phyloP scores from a whole-genome alignment of 768 basidiomycete genomes.

The Collybia mongolica region DNA sequence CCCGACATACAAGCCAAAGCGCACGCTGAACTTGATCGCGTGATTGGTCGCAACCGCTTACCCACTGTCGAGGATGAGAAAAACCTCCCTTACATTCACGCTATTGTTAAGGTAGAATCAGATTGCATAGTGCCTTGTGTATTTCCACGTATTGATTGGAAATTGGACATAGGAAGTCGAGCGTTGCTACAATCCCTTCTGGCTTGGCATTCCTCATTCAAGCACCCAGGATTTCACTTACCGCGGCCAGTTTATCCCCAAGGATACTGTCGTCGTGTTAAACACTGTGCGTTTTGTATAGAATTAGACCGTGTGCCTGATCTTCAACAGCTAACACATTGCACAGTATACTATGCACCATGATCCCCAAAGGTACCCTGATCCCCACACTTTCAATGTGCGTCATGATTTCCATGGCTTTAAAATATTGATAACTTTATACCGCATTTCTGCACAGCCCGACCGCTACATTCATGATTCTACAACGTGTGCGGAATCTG shows the following conservation, averaged over 20 bases:
- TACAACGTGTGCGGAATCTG: constrained; percentile 38
- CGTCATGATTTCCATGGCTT: background rate
- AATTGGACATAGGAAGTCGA: constrained; percentile 26
- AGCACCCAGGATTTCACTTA: constrained; percentile 39
- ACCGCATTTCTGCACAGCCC: constrained; percentile 23
- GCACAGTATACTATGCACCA: constrained; percentile 34
- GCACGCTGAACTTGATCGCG: constrained; percentile 27
- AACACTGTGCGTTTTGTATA: constrained; percentile 26
- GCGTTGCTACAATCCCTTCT: constrained; percentile 35
- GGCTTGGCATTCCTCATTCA: constrained; percentile 40
- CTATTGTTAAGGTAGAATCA: constrained; percentile 25
- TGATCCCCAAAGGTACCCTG: constrained; percentile 33
- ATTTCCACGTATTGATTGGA: background rate
- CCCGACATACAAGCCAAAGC: constrained; percentile 25
- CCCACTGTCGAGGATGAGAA: constrained; percentile 30
- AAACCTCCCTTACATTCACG: constrained; percentile 33
- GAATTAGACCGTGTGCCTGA: constrained; percentile 6
- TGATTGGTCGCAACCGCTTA: constrained; percentile 25
- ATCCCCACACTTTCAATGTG: constrained; percentile 34
- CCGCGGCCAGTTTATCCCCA: constrained; percentile 37
- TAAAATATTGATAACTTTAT: background rate
- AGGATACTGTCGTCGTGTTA: constrained; percentile 34
- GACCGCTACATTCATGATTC: constrained; percentile 41
- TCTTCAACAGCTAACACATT: constrained; percentile 11
- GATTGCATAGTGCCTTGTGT: background rate